Evolutionary conservation across 225 moss, liverwort and hornwort genomes (phyloP).

Genomic region (Sphagnum tenellum): DNA sequence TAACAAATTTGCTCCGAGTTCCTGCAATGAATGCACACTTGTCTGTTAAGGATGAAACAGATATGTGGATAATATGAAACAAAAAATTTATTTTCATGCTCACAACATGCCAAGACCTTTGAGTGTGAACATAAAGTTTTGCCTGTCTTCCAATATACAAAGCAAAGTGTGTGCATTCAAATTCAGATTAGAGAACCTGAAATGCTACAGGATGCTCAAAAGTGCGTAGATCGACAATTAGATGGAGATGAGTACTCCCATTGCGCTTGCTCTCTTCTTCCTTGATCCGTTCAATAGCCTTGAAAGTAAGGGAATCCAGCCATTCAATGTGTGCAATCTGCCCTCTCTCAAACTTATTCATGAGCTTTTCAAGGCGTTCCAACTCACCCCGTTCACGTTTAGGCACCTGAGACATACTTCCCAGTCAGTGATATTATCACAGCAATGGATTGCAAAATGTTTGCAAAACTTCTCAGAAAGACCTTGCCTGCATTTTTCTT

Average conservation of each 20-base stretch:
- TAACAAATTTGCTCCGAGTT: conserved; percentile 66
- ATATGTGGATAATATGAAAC: no score
- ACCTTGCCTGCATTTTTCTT: no score
- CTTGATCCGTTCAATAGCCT: conserved; percentile 67
- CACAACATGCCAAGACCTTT: no score
- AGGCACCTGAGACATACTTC: conserved; percentile 45
- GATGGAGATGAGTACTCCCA: conserved; percentile 66
- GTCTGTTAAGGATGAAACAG: no score
- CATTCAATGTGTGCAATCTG: conserved; percentile 80
- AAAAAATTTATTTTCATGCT: no score
- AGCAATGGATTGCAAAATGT: no score
- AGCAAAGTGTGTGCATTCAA: no score
- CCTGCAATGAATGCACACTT: conserved; percentile 25
- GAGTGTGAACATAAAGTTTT: no score
- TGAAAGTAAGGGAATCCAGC: conserved; percentile 79
- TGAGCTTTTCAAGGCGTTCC: conserved; percentile 85
- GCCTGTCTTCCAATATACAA: no score
- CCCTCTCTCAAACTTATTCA: conserved; percentile 90
- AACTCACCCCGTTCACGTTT: conserved; percentile 79
- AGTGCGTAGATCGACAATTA: conserved; percentile 79
- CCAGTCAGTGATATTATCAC: no score
- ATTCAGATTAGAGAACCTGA: conserved; percentile 34
- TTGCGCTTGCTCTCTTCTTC: conserved; percentile 63
- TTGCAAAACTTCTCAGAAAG: no score
- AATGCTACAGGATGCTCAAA: conserved; percentile 95